These are phyloP conservation scores for Fimicolochytrium jonesii DNA, from an alignment of 192 early-diverging fungal genomes.

Conservation along the genomic window DNA sequence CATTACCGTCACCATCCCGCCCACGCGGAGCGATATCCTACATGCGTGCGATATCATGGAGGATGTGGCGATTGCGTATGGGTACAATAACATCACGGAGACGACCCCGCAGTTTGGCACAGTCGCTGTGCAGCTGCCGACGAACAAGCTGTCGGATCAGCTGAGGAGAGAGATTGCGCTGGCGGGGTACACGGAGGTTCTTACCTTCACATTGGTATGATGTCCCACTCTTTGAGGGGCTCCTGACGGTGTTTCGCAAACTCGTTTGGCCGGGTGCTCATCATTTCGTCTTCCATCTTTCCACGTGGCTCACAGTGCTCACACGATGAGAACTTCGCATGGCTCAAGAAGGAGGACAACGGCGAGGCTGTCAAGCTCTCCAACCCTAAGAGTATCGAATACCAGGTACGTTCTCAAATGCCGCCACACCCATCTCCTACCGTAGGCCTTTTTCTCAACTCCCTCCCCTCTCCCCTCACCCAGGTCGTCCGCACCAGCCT, in stretches of 20 bases:
- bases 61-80: conserved; percentile 95
- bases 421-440: not conserved
- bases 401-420: conserved; percentile 39
- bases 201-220: conserved; percentile 87
- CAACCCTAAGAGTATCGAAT: conserved; percentile 90
- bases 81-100: conserved; percentile 89
- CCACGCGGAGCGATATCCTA: conserved; percentile 90
- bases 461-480: not conserved
- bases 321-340: conserved; percentile 93
- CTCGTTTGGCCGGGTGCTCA: too few species aligned
- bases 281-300: too few species aligned
- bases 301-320: too few species aligned
- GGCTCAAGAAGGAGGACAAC: conserved; percentile 76
- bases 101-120: conserved; percentile 76
- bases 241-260: too few species aligned
- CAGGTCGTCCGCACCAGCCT: conserved; percentile 90
- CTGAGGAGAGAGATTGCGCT: conserved; percentile 82
- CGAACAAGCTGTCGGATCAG: conserved; percentile 90
- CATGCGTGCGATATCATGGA: conserved; percentile 98
- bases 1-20: conserved; percentile 74
- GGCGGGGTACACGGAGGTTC: conserved; percentile 90
- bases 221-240: too few species aligned
- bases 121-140: conserved; percentile 78
- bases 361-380: conserved; percentile 79
- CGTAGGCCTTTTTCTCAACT: conserved; percentile 2